Conservation (phyloP, 495 filamentous ascomycete genomes). For the Podospora conica region DNA sequence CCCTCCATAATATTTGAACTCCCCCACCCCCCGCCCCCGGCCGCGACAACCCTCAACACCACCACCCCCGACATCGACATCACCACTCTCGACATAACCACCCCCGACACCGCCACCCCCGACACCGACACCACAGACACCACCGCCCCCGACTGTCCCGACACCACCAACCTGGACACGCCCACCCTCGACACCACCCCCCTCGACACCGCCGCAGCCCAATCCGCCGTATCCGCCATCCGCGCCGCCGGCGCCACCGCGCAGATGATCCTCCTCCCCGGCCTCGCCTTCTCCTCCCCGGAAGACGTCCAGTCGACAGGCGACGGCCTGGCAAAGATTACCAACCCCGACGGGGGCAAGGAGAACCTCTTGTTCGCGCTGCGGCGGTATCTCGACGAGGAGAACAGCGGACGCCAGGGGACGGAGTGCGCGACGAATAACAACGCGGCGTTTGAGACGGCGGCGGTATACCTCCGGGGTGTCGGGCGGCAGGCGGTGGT, state of each 20-base stretch:
- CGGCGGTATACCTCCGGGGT: conserved; percentile 43
- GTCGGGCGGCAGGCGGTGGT: conserved; percentile 48
- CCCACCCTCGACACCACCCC: conserved; percentile 43
- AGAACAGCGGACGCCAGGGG: conserved; percentile 49
- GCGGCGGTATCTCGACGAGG: conserved; percentile 50
- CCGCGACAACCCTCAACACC: too few species aligned
- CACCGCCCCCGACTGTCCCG: conserved; percentile 40
- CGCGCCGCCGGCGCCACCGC: conserved; percentile 49
- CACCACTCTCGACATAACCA: conserved; percentile 41
- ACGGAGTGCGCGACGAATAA: conserved; percentile 49
- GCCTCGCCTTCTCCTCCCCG: conserved; percentile 45
- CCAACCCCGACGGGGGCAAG: conserved; percentile 48
- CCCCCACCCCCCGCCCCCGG: neutral
- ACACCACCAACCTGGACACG: conserved; percentile 61
- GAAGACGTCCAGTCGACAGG: conserved; percentile 37
- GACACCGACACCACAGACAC: conserved; percentile 52
- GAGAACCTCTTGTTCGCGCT: conserved; percentile 51
- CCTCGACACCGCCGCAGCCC: conserved; percentile 48
- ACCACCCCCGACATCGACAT: too few species aligned
- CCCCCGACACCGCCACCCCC: conserved; percentile 44
- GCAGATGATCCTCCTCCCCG: conserved; percentile 48
- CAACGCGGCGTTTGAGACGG: conserved; percentile 40
- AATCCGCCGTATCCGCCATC: conserved; percentile 53
- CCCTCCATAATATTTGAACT: neutral
- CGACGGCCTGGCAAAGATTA: conserved; percentile 44